phyloP scores from a whole-genome alignment of 768 basidiomycete genomes.

The Kwoniella sp. region DNA sequence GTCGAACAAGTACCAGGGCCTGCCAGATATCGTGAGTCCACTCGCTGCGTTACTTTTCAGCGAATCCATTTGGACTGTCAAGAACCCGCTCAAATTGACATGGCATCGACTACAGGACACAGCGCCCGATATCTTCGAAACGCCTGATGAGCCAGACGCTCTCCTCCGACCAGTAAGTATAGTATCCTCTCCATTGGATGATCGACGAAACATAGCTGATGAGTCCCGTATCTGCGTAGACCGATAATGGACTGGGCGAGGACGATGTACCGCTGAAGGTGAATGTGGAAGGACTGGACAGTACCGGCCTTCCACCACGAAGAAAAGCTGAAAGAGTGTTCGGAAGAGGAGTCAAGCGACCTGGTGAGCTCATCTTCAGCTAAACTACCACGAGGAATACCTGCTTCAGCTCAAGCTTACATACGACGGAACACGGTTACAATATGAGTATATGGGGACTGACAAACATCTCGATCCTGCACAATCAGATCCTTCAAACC shows the following conservation, averaged over 20 bases:
- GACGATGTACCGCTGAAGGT: conserved; percentile 23
- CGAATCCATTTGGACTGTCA: too few species aligned
- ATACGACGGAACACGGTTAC: neutral
- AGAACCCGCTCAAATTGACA: too few species aligned
- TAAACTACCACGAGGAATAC: neutral
- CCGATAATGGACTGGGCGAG: conserved; percentile 30
- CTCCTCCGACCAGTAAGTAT: conserved; percentile 34
- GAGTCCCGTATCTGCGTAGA: too few species aligned
- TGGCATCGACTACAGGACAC: conserved; percentile 45
- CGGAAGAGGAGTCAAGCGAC: conserved; percentile 34
- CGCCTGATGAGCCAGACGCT: conserved; percentile 49
- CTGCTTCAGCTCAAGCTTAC: too few species aligned
- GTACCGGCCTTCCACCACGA: conserved; percentile 30
- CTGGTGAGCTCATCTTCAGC: neutral
- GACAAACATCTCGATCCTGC: neutral
- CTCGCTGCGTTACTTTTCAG: too few species aligned
- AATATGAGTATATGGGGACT: neutral
- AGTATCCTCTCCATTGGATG: neutral
- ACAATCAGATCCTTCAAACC: conserved; percentile 21
- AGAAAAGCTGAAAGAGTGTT: conserved; percentile 45
- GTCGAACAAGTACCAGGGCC: conserved; percentile 50
- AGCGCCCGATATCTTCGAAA: conserved; percentile 56
- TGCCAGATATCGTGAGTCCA: conserved; percentile 55
- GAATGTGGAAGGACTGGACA: conserved; percentile 40
- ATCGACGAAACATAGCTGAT: neutral